Evolutionary conservation across 129 eudicot genomes (phyloP), one percentile per base, ranked within the genome.

Genomic region (Arctium minus): DNA sequence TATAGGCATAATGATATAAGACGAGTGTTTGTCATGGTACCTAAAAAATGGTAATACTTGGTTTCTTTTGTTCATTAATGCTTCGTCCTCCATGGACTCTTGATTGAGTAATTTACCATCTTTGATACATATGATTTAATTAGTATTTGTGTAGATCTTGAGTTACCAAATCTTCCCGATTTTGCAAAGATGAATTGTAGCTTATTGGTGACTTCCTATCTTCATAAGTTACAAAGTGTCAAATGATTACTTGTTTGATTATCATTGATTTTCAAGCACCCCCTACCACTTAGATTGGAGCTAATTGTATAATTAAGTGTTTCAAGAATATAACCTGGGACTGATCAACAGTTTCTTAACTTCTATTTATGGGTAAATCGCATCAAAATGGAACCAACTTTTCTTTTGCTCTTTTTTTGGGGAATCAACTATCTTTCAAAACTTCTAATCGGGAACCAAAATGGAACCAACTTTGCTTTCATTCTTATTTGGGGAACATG

Each of bases 121-220:
- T 78, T 68, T 39, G 74, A 78, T 44, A 22, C 71, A 67, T 22
- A 22, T 78, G 37, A 6, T 38, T 67, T 65, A 29, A 65, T 12
- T 39, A 65, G 15, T 37, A 78, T 12, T 3, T 18, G 18, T 65
- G 81, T 78, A 62, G 35, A 77, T 77, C 73, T 78, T 18, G 81
- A 64, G 30, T 65, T 78, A 40, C 75, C 4, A 72, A 5, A 72
- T 35, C 3, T 36, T 15, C 3, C 12, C 36, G 1, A 6, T 2
- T 60, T 60, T 33, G 29, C 75, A 72, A 35, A 72, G 17, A 15
- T 35, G 8, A 12, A 29, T 15, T 8, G 2, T 60, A 60, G 68
- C 68, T 60, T 60, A 60, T 5, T n/a, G 8, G 68, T 60, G 68
- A 60, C 68, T 60, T 60, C 30, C 8, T 60, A 60, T 60, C 30